Conservation (phyloP, 2,329 filamentous ascomycete genomes). For the Colletotrichum liriopes region DNA sequence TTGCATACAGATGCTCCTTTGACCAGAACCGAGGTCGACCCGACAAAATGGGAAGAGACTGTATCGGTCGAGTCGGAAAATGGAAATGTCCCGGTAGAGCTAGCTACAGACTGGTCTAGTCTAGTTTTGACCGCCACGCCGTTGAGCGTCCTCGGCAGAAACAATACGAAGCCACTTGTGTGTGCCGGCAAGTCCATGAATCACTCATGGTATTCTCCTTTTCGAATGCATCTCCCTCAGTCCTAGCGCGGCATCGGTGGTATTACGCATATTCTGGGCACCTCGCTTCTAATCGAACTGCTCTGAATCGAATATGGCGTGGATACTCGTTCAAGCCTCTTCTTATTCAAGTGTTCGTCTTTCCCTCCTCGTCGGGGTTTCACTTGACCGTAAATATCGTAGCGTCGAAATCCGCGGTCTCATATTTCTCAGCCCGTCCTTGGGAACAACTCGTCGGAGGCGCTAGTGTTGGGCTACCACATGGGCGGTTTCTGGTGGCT, state of each 20-base stretch:
- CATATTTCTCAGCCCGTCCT: slow-evolving; percentile 9
- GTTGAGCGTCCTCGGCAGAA: slow-evolving; percentile 21
- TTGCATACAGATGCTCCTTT: background rate
- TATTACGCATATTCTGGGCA: background rate
- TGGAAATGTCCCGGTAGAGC: slow-evolving; percentile 5
- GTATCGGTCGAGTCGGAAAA: slow-evolving; percentile 23
- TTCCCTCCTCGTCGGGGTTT: background rate
- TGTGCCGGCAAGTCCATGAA: slow-evolving; percentile 23
- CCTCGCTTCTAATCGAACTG: background rate
- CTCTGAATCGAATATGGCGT: background rate
- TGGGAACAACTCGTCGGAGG: background rate
- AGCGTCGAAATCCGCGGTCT: slow-evolving; percentile 7
- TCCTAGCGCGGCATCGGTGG: background rate
- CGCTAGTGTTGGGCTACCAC: slow-evolving; percentile 2
- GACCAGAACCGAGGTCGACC: background rate
- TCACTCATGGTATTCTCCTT: background rate
- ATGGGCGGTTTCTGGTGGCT: background rate
- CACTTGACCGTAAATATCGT: background rate
- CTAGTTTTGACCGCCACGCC: slow-evolving; percentile 7
- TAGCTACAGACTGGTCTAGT: slow-evolving; percentile 4
- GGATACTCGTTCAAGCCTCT: background rate
- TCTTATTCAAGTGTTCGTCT: slow-evolving; percentile 1
- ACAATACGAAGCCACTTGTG: slow-evolving; percentile 15
- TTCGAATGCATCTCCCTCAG: too few relatives aligned
- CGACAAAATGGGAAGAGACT: slow-evolving; percentile 14